phyloP scores from a whole-genome alignment of 495 filamentous ascomycete species.

The Xylaria telfairii region DNA sequence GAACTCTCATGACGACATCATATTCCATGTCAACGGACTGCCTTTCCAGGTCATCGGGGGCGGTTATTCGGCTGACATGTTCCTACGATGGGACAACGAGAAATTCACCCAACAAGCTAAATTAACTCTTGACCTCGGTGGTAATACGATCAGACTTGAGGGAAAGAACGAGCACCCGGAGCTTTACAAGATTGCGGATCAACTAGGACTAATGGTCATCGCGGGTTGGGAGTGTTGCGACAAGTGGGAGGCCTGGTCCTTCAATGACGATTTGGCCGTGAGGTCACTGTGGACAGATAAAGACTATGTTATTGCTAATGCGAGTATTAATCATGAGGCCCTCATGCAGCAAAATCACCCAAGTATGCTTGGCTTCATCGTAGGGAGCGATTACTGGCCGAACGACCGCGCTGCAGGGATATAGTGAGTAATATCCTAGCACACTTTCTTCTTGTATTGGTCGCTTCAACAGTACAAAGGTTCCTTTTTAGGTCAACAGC shows the following conservation, averaged over 20 bases:
- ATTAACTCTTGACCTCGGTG: slow-evolving; percentile 63
- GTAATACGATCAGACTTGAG: slow-evolving; percentile 68
- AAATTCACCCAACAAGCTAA: slow-evolving; percentile 54
- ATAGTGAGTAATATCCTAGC: slow-evolving; percentile 39
- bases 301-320: slow-evolving; percentile 62
- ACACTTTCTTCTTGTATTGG: not conserved
- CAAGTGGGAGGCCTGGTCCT: slow-evolving; percentile 71
- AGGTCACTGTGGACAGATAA: slow-evolving; percentile 53
- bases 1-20: slow-evolving; percentile 59
- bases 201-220: slow-evolving; percentile 66
- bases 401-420: slow-evolving; percentile 59
- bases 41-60: slow-evolving; percentile 66
- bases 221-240: slow-evolving; percentile 73
- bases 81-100: slow-evolving; percentile 59
- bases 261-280: slow-evolving; percentile 60
- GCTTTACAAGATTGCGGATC: slow-evolving; percentile 63
- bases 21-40: slow-evolving; percentile 61
- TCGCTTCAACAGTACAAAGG: not conserved
- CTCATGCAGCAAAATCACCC: slow-evolving; percentile 65
- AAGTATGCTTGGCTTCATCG: slow-evolving; percentile 60
- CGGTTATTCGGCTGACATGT: slow-evolving; percentile 67
- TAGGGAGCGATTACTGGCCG: slow-evolving; percentile 70
- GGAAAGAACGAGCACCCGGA: slow-evolving; percentile 70
- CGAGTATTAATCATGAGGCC: slow-evolving; percentile 65
- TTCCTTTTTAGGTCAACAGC: not conserved